These are phyloP conservation scores for Solanum piurae DNA, from an alignment of 257 asterid species.

Conservation along the genomic window DNA sequence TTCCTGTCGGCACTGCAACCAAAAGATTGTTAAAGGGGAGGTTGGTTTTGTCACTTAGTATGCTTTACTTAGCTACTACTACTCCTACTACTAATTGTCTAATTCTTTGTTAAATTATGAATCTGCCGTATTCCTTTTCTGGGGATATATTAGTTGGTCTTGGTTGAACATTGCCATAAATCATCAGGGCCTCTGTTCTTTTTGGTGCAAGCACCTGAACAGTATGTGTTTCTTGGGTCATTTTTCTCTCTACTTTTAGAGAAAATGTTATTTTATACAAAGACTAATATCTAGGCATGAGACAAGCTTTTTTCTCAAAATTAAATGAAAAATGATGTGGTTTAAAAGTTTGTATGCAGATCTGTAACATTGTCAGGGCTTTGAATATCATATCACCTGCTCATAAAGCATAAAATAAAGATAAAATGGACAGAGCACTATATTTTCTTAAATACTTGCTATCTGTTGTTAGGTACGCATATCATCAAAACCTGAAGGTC, in stretches of 20 bases:
- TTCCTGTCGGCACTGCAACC: constrained; percentile 54
- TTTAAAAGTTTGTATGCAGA: background rate
- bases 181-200: background rate
- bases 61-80: background rate
- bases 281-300: background rate
- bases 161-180: background rate
- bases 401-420: background rate
- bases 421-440: background rate
- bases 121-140: background rate
- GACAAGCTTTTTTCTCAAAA: background rate
- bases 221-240: background rate
- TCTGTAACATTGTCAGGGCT: background rate
- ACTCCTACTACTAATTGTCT: background rate
- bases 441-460: constrained; percentile 2
- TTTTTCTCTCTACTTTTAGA: background rate
- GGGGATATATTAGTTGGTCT: background rate
- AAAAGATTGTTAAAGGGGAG: constrained; percentile 80
- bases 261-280: background rate
- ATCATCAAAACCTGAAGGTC: constrained; percentile 79
- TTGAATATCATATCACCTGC: background rate
- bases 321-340: background rate
- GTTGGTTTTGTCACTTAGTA: constrained; percentile 18
- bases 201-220: background rate
- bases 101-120: background rate
- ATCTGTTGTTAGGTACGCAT: constrained; percentile 54